Percentiles rank a stretch among this genome's conserved stretches.
These are phyloP conservation scores for Tardiomyces blankii DNA, from an alignment of 1,139 yeast species.

Conservation along the genomic window DNA sequence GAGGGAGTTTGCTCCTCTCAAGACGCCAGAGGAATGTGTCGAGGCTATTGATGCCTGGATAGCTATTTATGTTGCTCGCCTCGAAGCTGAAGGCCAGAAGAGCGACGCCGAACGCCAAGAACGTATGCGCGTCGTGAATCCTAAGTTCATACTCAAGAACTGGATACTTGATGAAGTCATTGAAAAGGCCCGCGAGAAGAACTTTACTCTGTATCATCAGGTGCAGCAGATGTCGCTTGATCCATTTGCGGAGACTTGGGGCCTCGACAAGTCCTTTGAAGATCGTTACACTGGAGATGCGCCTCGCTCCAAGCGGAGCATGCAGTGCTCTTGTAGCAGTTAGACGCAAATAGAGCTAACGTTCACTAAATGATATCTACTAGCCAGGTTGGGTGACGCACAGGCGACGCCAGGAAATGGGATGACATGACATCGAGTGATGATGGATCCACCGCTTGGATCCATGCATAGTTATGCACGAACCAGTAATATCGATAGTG, in stretches of 20 bases:
- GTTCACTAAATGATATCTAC: too few relatives aligned
- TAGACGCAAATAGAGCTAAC: too few relatives aligned
- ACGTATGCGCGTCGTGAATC: constrained; percentile 46
- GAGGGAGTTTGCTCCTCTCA: constrained; percentile 20
- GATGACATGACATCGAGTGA: too few relatives aligned
- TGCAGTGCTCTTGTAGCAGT: constrained; percentile 22
- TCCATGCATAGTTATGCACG: too few relatives aligned
- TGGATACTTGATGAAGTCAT: constrained; percentile 86
- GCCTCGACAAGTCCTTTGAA: not conserved
- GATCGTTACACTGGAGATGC: constrained; percentile 18
- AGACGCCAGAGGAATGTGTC: constrained; percentile 23
- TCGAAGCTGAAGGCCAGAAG: constrained; percentile 28
- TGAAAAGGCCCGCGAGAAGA: constrained; percentile 17
- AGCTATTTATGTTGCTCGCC: constrained; percentile 28
- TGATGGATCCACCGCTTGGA: too few relatives aligned
- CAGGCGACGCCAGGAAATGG: too few relatives aligned
- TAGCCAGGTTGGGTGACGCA: too few relatives aligned
- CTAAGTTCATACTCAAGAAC: constrained; percentile 70
- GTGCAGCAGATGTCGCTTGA: constrained; percentile 25
- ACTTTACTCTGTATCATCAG: constrained; percentile 18
- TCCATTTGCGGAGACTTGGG: constrained; percentile 29
- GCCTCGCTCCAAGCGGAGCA: constrained; percentile 15
- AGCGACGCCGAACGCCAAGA: constrained; percentile 28
- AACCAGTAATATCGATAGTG: too few relatives aligned
- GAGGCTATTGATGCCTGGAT: constrained; percentile 30